Conservation (phyloP, 345 rosid species). For the Microcos paniculata region DNA sequence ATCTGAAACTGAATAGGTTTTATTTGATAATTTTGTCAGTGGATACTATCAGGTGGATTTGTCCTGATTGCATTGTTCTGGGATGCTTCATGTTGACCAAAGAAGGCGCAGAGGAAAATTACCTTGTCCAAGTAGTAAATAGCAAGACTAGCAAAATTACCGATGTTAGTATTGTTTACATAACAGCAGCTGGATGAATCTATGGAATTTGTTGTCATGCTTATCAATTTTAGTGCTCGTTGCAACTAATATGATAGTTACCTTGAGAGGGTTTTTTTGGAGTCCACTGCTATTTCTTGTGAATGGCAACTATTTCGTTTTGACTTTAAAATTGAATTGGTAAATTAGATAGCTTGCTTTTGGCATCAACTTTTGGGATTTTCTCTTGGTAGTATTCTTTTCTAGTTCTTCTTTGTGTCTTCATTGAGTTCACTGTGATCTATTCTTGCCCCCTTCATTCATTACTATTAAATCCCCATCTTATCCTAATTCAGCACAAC, state of each 20-base stretch:
- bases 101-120: constrained; percentile 72
- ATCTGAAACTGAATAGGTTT: constrained; percentile 27
- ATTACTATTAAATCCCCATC: neutral
- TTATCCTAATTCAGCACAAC: neutral
- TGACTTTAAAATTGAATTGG: neutral
- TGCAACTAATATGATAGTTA: constrained; percentile 4
- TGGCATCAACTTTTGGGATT: neutral
- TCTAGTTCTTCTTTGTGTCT: neutral
- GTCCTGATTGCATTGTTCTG: constrained; percentile 61
- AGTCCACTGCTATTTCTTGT: neutral
- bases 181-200: neutral
- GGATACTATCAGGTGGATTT: constrained; percentile 89
- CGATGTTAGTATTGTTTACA: constrained; percentile 52
- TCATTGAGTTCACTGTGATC: neutral
- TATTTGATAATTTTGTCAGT: constrained; percentile 52
- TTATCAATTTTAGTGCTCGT: neutral
- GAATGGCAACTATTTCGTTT: neutral
- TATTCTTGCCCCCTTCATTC: neutral
- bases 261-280: neutral
- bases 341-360: neutral
- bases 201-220: neutral
- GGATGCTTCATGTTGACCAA: constrained; percentile 69
- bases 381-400: neutral
- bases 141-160: constrained; percentile 64
- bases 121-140: constrained; percentile 72